Base-by-base conservation (phyloP, 2,329 filamentous ascomycete genomes). In the Pestalotiopsis sp. region DNA sequence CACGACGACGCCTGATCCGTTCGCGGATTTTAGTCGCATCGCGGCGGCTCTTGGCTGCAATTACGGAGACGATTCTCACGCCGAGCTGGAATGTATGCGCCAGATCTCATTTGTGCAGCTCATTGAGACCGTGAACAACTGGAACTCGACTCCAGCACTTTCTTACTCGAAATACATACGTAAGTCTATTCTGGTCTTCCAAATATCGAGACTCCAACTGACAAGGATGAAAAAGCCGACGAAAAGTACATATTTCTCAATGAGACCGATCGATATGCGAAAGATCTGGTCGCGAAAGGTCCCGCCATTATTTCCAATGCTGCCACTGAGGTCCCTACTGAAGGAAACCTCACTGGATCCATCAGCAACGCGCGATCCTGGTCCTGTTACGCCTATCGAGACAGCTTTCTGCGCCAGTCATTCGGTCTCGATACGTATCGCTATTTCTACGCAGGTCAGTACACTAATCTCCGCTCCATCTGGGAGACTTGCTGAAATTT, bases 81-180 rank as follows among this genome's bases (percentile, higher is more conserved):
- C 45, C 17, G 64, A 27, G 39, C 31, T 66, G n/a, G 49, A 66
- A 6, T 66, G 64, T n/a, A 66, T 66, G 64, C 41, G 64, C 2
- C 64, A 66, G 6, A 27, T 66, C 4, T 58, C 49, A 9, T 66
- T 56, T 23, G 64, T 66, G 31, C 64, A 66, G 45, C n/a, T 58
- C 9, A 36, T 17, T 11, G 64, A 58, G 20, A 57, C 52, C 17
- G 36, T 66, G 13, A 66, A 57, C 41, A 20, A 36, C 14, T 57
- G 52, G 45, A 66, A 66, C 25, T 14, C 25, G 7, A 58, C 64
- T 4, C 64, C 64, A 13, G 38, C 64, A 4, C 36, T 66, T 58
- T 11, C 49, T 11, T 57, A 31, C 36, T 31, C 31, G 14, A n/a
- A 14, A n/a, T 58, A 58, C 31, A 66, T 57, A 2, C 64, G 49